Percentiles rank a stretch among this genome's conserved stretches.
These are phyloP conservation scores for Boletus smithii DNA, from an alignment of 1,284 basidiomycete genomes.

Conservation along the genomic window DNA sequence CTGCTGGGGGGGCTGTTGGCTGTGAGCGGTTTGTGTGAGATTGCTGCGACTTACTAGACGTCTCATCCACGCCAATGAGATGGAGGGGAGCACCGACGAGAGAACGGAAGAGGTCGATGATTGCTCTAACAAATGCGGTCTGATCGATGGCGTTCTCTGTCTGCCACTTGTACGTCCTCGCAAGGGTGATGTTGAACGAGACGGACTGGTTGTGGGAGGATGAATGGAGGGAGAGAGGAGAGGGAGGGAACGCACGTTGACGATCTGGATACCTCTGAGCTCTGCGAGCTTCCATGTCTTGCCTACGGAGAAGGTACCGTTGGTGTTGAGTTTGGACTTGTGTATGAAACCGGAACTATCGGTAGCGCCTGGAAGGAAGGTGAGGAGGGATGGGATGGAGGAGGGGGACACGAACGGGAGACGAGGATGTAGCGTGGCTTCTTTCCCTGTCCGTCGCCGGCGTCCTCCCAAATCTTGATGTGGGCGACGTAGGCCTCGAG, in stretches of 20 bases:
- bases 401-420: slow-evolving; percentile 61
- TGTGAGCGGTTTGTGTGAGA: slow-evolving; percentile 1
- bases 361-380: slow-evolving; percentile 49
- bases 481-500: slow-evolving; percentile 83
- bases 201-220: slow-evolving; percentile 43
- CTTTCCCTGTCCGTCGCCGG: slow-evolving; percentile 59
- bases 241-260: slow-evolving; percentile 47
- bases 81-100: slow-evolving; percentile 53
- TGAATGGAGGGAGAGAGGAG: slow-evolving; percentile 4
- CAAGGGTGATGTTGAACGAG: slow-evolving; percentile 77
- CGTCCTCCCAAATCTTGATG: slow-evolving; percentile 87
- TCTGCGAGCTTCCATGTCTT: slow-evolving; percentile 94
- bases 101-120: slow-evolving; percentile 68
- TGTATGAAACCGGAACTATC: slow-evolving; percentile 76
- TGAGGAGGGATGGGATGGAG: slow-evolving; percentile 14
- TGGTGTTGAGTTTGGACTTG: slow-evolving; percentile 95
- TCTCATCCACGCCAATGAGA: slow-evolving; percentile 52
- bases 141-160: slow-evolving; percentile 77
- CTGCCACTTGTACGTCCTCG: slow-evolving; percentile 84
- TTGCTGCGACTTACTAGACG: slow-evolving; percentile 7
- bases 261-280: slow-evolving; percentile 75
- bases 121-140: slow-evolving; percentile 61
- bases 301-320: slow-evolving; percentile 93
- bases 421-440: slow-evolving; percentile 87
- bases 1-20: not conserved